phyloP scores from a whole-genome alignment of 1,139 yeast species.

The Protomyces lactucae-debilis region DNA sequence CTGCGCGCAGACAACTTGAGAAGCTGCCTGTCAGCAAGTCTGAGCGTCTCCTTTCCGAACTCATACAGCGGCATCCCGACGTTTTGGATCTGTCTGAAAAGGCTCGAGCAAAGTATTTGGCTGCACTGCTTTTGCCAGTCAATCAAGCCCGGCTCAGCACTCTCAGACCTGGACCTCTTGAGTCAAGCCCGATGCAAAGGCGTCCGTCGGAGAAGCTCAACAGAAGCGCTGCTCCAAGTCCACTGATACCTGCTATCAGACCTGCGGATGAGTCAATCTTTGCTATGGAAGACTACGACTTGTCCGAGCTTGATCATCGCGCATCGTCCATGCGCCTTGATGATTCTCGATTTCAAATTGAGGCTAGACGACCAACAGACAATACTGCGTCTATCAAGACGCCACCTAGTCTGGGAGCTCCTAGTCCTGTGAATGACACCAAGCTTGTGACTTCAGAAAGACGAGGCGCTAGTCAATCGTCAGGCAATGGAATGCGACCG shows the following conservation, averaged over 20 bases:
- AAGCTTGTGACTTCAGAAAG: too few species aligned
- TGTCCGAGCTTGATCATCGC: not conserved
- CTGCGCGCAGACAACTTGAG: constrained; percentile 33
- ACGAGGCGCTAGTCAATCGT: too few species aligned
- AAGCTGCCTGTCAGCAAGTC: constrained; percentile 32
- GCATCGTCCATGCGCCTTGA: not conserved
- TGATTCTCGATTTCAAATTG: not conserved
- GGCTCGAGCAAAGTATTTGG: constrained; percentile 21
- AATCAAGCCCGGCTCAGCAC: not conserved
- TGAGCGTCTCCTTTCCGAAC: constrained; percentile 24
- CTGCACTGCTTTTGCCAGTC: not conserved
- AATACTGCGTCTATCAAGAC: not conserved
- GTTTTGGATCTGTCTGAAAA: constrained; percentile 12
- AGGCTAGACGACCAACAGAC: not conserved
- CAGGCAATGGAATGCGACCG: too few species aligned
- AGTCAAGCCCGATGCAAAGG: not conserved
- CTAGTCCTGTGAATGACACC: too few species aligned
- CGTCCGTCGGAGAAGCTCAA: not conserved
- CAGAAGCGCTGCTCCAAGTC: constrained; percentile 1
- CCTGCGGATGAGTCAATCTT: constrained; percentile 25
- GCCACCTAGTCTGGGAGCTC: not conserved
- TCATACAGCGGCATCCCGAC: constrained; percentile 29
- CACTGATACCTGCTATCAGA: constrained; percentile 14
- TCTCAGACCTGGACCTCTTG: not conserved
- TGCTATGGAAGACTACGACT: constrained; percentile 33